Percentiles rank a stretch among this genome's conserved stretches.
Evolutionary conservation across 2,329 filamentous ascomycete genomes (phyloP).

Genomic region (Hypomyces perniciosus): DNA sequence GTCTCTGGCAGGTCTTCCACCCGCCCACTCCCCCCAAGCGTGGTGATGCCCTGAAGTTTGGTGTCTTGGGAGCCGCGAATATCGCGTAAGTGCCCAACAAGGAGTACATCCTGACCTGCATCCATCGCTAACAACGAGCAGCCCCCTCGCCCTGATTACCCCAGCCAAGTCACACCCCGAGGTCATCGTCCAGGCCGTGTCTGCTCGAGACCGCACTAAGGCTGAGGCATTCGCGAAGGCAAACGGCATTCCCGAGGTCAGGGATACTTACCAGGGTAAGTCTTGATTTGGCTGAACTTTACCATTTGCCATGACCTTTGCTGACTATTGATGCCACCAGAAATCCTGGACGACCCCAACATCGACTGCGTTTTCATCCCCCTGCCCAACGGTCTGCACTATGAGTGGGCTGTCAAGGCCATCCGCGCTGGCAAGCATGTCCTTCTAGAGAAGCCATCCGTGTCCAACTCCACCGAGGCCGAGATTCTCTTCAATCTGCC

Average conservation of each 20-base stretch:
- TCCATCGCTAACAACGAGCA: slow-evolving; percentile 14
- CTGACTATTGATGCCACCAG: too few relatives aligned
- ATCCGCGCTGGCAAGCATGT: slow-evolving; percentile 41
- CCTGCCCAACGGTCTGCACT: slow-evolving; percentile 37
- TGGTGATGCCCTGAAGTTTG: slow-evolving; percentile 29
- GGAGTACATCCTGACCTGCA: background rate
- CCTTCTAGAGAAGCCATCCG: slow-evolving; percentile 10
- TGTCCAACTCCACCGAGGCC: slow-evolving; percentile 23
- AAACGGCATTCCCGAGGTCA: slow-evolving; percentile 44
- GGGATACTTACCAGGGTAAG: slow-evolving; percentile 40
- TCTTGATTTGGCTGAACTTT: slow-evolving; percentile 35
- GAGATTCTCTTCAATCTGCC: slow-evolving; percentile 36
- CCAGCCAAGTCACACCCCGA: slow-evolving; percentile 49
- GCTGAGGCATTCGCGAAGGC: slow-evolving; percentile 46
- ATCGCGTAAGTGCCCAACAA: slow-evolving; percentile 27
- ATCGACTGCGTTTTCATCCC: slow-evolving; percentile 46
- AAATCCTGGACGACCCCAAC: slow-evolving; percentile 33
- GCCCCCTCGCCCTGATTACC: slow-evolving; percentile 36
- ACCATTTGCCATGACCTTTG: background rate
- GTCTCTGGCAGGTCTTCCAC: slow-evolving; percentile 7
- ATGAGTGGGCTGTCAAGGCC: slow-evolving; percentile 42
- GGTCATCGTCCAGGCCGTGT: slow-evolving; percentile 46
- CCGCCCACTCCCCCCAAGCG: slow-evolving; percentile 3
- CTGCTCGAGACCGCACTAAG: slow-evolving; percentile 41
- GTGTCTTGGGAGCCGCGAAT: slow-evolving; percentile 36